Evolutionary conservation across 2,329 filamentous ascomycete species (phyloP), one percentile per base, ranked within the genome.

Genomic region (Fusarium lateritium): DNA sequence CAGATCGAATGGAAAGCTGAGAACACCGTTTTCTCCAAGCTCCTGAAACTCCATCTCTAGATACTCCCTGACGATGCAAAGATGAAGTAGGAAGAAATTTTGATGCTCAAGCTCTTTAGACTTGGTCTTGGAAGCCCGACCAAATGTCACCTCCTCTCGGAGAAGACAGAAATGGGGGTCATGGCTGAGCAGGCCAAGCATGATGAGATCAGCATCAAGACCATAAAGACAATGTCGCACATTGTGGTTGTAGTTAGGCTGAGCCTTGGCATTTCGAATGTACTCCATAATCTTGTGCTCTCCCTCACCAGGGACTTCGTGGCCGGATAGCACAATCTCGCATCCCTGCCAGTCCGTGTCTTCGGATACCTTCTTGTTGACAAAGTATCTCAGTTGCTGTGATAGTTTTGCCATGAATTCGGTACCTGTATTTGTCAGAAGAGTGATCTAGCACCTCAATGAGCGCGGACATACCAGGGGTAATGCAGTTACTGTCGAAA

Each of bases 271-370:
- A 80, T 97, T 93, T 73, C 96, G 92, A 80, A 99, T 99, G 81
- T 99, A 99, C 81, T 99, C 97, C 96, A 99, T 99, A 81, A 99
- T 97, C 84, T 99, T 99, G 85, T 99, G 96, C 81, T 99, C 96
- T 75, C 96, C 96, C 82, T 99, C 97, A 74, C 96, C 96, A 8
- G 96, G 96, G 26, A 98, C 95, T 80, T 99, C 97, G 77, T 99
- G 97, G 56, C 97, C 96, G 7, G 96, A 99, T 62, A 99, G 87
- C 54, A 99, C 94, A 73, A 99, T 91, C 77, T 98, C 94, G 70
- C 97, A 96, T 63, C 93, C 93, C 82, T 99, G 96, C 96, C 96
- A 99, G 76, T 99, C 96, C 47, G 91, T 89, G 79, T 99, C 96
- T 79, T 99, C 95, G 4, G 94, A 96, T 13, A 99, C 91, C 82